These are phyloP conservation scores for Candida takata DNA, from an alignment of 805 yeast species.

Conservation along the genomic window DNA sequence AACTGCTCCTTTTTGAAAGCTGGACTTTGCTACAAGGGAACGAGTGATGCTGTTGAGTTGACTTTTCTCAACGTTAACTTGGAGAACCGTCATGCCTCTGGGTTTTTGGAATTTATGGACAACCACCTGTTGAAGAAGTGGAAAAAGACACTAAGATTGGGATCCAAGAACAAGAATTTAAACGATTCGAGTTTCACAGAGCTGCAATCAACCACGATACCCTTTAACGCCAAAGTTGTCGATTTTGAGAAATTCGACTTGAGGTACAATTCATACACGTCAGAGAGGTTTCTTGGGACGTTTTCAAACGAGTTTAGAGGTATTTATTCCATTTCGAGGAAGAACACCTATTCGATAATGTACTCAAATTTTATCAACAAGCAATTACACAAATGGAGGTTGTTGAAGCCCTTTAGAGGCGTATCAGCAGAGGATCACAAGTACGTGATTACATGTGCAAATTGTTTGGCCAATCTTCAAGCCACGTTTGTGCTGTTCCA, in stretches of 20 bases:
- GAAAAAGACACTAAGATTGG: conserved; percentile 4
- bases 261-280: conserved; percentile 1
- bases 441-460: conserved; percentile 11
- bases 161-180: background rate
- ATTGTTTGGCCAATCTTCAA: conserved; percentile 15
- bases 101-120: conserved; percentile 7
- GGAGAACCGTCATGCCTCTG: background rate
- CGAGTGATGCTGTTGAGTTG: conserved; percentile 4
- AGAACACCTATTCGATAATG: conserved; percentile 6
- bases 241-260: conserved; percentile 21
- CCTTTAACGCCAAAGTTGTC: conserved; percentile 12
- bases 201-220: background rate
- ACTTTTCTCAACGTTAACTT: conserved; percentile 7
- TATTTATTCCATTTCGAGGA: background rate
- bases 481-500: conserved; percentile 11
- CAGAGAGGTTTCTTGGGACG: background rate
- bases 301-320: background rate
- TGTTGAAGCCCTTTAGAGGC: conserved; percentile 15
- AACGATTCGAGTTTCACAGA: background rate
- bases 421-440: conserved; percentile 3
- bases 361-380: conserved; percentile 4
- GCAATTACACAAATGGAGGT: conserved; percentile 19
- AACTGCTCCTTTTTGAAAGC: conserved; percentile 14
- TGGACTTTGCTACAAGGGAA: conserved; percentile 7
- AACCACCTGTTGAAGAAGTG: conserved; percentile 4